Conservation (phyloP, 768 basidiomycete genomes). For the Serpula lacrymans region DNA sequence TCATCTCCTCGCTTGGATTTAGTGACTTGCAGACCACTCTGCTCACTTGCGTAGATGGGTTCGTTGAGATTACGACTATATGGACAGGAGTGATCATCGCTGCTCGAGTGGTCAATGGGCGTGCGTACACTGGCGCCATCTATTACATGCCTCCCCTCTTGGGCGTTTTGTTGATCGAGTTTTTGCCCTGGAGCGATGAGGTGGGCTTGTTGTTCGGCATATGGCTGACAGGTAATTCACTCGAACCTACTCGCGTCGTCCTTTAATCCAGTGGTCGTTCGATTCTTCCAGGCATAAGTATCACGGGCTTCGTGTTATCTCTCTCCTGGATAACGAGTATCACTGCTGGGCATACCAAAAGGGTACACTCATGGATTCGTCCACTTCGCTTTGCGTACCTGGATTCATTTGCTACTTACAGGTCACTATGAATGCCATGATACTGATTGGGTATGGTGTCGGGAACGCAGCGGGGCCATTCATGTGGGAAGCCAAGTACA, state of each 20-base stretch:
- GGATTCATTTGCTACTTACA: background rate
- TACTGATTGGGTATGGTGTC: constrained; percentile 60
- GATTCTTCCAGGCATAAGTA: constrained; percentile 40
- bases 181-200: constrained; percentile 59
- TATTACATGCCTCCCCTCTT: constrained; percentile 62
- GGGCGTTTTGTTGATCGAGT: constrained; percentile 54
- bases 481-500: constrained; percentile 67
- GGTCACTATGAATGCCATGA: constrained; percentile 57
- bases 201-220: constrained; percentile 56
- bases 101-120: constrained; percentile 46
- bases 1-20: constrained; percentile 61
- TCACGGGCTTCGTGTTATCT: constrained; percentile 52
- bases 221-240: constrained; percentile 48
- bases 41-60: constrained; percentile 57
- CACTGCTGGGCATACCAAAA: constrained; percentile 69
- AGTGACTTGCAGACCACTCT: constrained; percentile 58
- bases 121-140: constrained; percentile 51
- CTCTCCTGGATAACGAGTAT: constrained; percentile 60
- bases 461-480: constrained; percentile 64
- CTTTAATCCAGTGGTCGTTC: background rate
- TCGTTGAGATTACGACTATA: constrained; percentile 62
- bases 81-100: constrained; percentile 55
- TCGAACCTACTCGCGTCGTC: background rate
- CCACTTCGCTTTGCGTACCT: background rate
- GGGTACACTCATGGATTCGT: constrained; percentile 29